phyloP scores from a whole-genome alignment of 2,329 filamentous ascomycete genomes.

The Sordariomycetes sp. region DNA sequence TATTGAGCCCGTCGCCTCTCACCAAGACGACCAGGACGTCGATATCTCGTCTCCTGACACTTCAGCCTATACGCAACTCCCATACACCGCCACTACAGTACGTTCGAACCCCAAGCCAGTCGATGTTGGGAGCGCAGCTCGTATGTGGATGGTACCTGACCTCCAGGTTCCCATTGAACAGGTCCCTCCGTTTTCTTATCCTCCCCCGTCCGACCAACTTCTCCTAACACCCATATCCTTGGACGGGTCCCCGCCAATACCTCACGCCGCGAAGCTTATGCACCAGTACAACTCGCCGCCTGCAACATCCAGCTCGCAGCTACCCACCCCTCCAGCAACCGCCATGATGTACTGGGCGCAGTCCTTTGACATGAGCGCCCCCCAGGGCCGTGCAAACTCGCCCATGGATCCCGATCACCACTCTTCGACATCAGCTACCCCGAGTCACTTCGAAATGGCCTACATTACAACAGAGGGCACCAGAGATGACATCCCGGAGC shows the following conservation, averaged over 20 bases:
- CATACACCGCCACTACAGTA: conserved; percentile 1
- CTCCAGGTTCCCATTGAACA: neutral
- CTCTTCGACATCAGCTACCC: conserved; percentile 18
- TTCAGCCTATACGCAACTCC: neutral
- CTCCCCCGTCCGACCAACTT: neutral
- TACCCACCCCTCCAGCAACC: conserved; percentile 32
- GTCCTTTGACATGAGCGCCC: conserved; percentile 25
- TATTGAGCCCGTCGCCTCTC: neutral
- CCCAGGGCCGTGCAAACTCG: conserved; percentile 28
- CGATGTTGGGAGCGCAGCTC: neutral
- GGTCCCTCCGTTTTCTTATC: neutral
- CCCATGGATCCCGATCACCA: conserved; percentile 27
- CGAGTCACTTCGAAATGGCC: conserved; percentile 21
- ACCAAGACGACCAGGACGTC: neutral
- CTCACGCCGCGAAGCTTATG: conserved; percentile 24
- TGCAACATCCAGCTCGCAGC: conserved; percentile 21
- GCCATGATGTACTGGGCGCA: conserved; percentile 31
- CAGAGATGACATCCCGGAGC: conserved; percentile 21
- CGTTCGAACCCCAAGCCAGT: neutral
- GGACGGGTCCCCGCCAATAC: conserved; percentile 31
- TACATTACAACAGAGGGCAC: conserved; percentile 14
- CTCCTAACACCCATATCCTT: conserved; percentile 26
- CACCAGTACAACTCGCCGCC: conserved; percentile 15
- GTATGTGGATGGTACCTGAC: neutral
- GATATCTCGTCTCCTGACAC: neutral